phyloP scores from a whole-genome alignment of 345 rosid genomes.

The Cardamine chenopodiifolia region DNA sequence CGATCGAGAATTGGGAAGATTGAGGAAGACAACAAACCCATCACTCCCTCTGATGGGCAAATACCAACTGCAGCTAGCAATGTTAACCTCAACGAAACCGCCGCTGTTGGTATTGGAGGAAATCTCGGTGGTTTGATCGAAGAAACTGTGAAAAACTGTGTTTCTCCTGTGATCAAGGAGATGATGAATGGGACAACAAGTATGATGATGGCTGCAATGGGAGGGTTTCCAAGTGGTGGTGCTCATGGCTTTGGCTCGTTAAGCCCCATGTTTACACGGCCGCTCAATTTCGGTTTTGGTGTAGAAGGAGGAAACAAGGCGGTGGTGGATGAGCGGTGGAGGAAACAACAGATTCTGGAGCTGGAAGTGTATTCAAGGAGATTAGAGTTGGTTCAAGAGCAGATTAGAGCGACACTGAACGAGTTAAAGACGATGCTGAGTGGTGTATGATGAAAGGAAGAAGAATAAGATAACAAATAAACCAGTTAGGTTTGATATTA shows the following conservation, averaged over 20 bases:
- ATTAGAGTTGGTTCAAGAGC: constrained; percentile 90
- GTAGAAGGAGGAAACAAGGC: constrained; percentile 43
- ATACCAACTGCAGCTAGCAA: constrained; percentile 36
- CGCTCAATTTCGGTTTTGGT: constrained; percentile 33
- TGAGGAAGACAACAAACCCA: constrained; percentile 59
- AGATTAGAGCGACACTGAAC: constrained; percentile 72
- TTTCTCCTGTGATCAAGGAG: constrained; percentile 61
- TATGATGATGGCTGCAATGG: constrained; percentile 48
- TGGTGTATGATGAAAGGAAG: constrained; percentile 46
- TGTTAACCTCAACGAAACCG: constrained; percentile 43
- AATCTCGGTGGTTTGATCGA: constrained; percentile 40
- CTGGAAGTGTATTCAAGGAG: constrained; percentile 89
- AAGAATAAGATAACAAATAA: constrained; percentile 29
- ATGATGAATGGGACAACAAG: constrained; percentile 44
- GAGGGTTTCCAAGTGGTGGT: constrained; percentile 29
- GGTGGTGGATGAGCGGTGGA: constrained; percentile 80
- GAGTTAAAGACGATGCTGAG: constrained; percentile 57
- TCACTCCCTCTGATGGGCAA: constrained; percentile 27
- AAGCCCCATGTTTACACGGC: constrained; percentile 37
- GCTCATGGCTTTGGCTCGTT: constrained; percentile 46
- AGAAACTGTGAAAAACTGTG: constrained; percentile 40
- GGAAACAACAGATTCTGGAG: constrained; percentile 93
- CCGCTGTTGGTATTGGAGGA: constrained; percentile 29
- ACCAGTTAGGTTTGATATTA: constrained; percentile 33
- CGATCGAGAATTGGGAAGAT: constrained; percentile 49